These are phyloP conservation scores for Pseudogymnoascus sp. DNA, from an alignment of 2,329 filamentous ascomycete species.

Conservation along the genomic window DNA sequence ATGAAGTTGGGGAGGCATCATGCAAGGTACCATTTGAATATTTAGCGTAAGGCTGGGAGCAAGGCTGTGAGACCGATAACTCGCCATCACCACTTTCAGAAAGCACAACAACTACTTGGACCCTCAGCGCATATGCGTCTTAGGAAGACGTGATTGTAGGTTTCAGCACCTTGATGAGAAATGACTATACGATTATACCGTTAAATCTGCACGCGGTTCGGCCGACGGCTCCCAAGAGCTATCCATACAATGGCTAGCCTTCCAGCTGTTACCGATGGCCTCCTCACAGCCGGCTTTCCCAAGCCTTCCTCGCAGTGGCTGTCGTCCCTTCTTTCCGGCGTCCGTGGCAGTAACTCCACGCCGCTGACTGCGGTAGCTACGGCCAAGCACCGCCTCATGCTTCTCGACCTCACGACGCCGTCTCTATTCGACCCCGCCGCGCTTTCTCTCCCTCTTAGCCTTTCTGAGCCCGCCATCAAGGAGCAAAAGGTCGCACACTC, in stretches of 20 bases:
- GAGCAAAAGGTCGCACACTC: slow-evolving; percentile 53
- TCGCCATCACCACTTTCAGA: background rate
- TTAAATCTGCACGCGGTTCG: background rate
- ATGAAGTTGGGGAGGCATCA: slow-evolving; percentile 12
- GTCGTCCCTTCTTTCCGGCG: slow-evolving; percentile 47
- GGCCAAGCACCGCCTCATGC: slow-evolving; percentile 70
- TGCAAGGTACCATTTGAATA: slow-evolving; percentile 10
- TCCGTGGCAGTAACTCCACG: slow-evolving; percentile 40
- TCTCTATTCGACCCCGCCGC: slow-evolving; percentile 40
- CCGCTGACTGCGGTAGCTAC: slow-evolving; percentile 69
- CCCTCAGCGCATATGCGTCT: slow-evolving; percentile 8
- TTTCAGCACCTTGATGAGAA: background rate
- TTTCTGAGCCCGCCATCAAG: slow-evolving; percentile 46
- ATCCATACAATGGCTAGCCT: slow-evolving; percentile 31
- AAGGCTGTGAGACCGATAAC: slow-evolving; percentile 16
- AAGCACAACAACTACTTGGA: background rate
- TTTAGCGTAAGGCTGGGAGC: slow-evolving; percentile 18
- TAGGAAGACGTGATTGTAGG: background rate
- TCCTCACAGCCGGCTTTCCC: slow-evolving; percentile 1
- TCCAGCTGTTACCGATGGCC: slow-evolving; percentile 38
- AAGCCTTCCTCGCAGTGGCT: slow-evolving; percentile 12
- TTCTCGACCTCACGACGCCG: slow-evolving; percentile 65
- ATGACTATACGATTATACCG: background rate
- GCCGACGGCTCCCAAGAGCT: background rate
- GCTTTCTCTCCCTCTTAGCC: slow-evolving; percentile 50